Base-by-base conservation (phyloP, 306 rosid genomes). In the Betula pendula region DNA sequence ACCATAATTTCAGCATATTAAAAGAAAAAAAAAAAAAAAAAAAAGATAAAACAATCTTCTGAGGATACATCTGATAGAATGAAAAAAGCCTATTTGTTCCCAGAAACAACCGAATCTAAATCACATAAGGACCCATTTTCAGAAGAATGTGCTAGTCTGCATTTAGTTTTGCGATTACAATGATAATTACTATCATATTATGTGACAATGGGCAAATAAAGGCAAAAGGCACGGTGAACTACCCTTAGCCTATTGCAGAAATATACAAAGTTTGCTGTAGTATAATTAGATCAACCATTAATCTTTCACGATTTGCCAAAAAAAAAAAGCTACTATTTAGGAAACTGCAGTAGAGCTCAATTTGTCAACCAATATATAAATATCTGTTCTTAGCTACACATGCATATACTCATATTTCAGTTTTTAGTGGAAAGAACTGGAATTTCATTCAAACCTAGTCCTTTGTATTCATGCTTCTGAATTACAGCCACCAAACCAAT, bases 1-100 rank as follows among this genome's bases (percentile, higher is more conserved):
- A 16, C 8, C 60, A 51, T 60, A 40, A 33, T 83, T 65, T 90
- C 56, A 87, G 83, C 63, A 22, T 72, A 68, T 15, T 62, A 15
- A 56, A 56, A n/a, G n/a, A n/a, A 56, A 56, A 56, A 55, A 22
- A 24, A 55, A 35, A 65, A 33, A 35, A 31, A 2, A 55, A 8
- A 55, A 6, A 24, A 56, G 2, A 56, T 10, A 4, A 59, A 59
- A 59, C 33, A 59, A 59, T 59, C 7, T 16, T 31, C 22, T 19
- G 25, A 9, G 29, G 48, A 19, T 16, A 44, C 70, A 66, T n/a
- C 20, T 66, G n/a, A 10, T 35, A 9, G 35, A 35, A 38, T 66
- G 27, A 38, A 66, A 66, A 66, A 38, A 11, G 42, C 29, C 4
- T 9, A 11, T 66, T 8, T 10, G 38, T 38, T 35, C 70, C 47